phyloP scores from a whole-genome alignment of 441 rosid genomes.

The Theobroma grandiflorum region DNA sequence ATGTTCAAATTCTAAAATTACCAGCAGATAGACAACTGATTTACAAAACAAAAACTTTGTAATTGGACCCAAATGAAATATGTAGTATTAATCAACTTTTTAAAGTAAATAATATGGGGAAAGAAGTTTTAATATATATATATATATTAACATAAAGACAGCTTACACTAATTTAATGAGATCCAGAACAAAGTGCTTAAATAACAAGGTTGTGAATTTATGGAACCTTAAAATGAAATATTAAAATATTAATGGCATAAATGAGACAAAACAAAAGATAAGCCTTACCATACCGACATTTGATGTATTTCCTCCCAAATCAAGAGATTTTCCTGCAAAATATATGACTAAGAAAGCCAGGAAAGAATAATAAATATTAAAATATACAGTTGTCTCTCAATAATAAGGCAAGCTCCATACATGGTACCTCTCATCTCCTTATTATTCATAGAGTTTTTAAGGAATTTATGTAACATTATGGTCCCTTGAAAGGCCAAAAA shows the following conservation, averaged over 20 bases:
- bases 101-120: not conserved
- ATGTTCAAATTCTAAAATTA: not conserved
- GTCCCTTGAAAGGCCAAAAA: conserved; percentile 50
- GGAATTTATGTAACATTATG: conserved; percentile 42
- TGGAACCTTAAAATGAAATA: not conserved
- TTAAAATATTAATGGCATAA: conserved; percentile 2
- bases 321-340: conserved; percentile 26
- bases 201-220: not conserved
- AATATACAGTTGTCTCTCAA: not conserved
- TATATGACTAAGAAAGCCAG: conserved; percentile 21
- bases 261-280: not conserved
- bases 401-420: not conserved
- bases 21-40: not conserved
- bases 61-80: not conserved
- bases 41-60: conserved; percentile 5
- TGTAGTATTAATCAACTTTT: not conserved
- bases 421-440: conserved; percentile 29
- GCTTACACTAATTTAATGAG: not conserved
- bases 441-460: conserved; percentile 21
- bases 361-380: not conserved
- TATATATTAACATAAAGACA: not conserved
- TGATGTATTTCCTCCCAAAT: conserved; percentile 14
- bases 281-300: conserved; percentile 28
- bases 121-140: not conserved
- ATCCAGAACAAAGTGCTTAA: conserved; percentile 4